Evolutionary conservation across 176 grass and related monocot species (phyloP), one percentile per base, ranked within the genome.

Genomic region (Tuctoria greenei): DNA sequence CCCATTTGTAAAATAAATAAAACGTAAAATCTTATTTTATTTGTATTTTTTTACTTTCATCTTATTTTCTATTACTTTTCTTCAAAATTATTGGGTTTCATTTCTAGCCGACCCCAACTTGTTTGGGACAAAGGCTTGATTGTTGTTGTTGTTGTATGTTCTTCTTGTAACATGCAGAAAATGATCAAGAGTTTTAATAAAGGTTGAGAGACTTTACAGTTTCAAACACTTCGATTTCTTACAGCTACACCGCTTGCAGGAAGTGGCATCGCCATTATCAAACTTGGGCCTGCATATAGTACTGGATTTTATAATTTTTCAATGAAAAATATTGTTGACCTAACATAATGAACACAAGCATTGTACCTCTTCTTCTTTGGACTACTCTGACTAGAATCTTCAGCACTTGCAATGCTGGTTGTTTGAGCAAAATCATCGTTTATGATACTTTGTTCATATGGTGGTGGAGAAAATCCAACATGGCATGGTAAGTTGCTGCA

Each of bases 161-260:
- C 1, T 1, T 31, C 2, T 31, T 31, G 31, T 31, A 2, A 31
- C 31, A 31, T 31, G 31, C 31, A 31, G 31, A 31, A 31, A 31
- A 31, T 31, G 31, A 3, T 31, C 31, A 61, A 61, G 28, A 61
- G 26, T 24, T 6, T 28, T 8, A 31, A 79, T 31, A 13, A 34
- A 25, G 5, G 36, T 56, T 24, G 79, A 67, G 60, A 65, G 50
- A 72, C 46, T 82, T 78, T 85, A 99, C 95, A 99, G 80, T 88
- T 99, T 99, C 82, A 99, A 82, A 82, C 95, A 99, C 82, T 99
- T 99, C 60, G 95, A 99, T 66, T 99, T 99, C 89, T 99, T 99
- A 73, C 96, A 99, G 76, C 90, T 99, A 82, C 96, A 99, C 50
- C 85, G 87, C 83, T 90, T 95, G 91, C 96, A 99, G 26, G 91